Evolutionary conservation across 1,139 yeast species (phyloP).

Genomic region (Geotrichum bryndzae): DNA sequence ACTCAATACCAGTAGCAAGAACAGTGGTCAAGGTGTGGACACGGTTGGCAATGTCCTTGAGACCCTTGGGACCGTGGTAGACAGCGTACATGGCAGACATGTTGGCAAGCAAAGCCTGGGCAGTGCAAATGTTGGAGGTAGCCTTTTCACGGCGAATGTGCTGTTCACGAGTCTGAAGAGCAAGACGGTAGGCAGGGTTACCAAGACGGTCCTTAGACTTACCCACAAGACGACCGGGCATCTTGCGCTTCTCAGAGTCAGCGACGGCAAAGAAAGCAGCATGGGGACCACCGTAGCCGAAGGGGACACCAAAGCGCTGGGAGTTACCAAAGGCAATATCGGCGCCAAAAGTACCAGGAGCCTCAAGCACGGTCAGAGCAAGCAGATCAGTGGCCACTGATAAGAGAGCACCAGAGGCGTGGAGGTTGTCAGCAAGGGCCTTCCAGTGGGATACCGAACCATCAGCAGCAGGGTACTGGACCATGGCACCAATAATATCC

Average conservation of each 20-base stretch:
- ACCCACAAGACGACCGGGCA: slow-evolving; percentile 95
- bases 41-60: slow-evolving; percentile 69
- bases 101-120: slow-evolving; percentile 92
- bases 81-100: slow-evolving; percentile 95
- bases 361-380: slow-evolving; percentile 76
- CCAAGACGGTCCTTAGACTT: slow-evolving; percentile 89
- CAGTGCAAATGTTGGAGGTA: slow-evolving; percentile 94
- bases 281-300: slow-evolving; percentile 98
- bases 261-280: slow-evolving; percentile 94
- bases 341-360: slow-evolving; percentile 84
- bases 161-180: slow-evolving; percentile 96
- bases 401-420: slow-evolving; percentile 64
- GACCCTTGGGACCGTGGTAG: slow-evolving; percentile 93
- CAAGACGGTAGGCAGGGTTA: slow-evolving; percentile 79
- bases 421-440: slow-evolving; percentile 58
- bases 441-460: slow-evolving; percentile 60
- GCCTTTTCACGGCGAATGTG: slow-evolving; percentile 97
- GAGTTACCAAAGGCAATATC: slow-evolving; percentile 90
- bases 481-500: slow-evolving; percentile 70
- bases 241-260: slow-evolving; percentile 73
- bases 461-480: slow-evolving; percentile 86
- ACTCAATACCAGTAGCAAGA: slow-evolving; percentile 28
- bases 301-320: slow-evolving; percentile 95
- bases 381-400: slow-evolving; percentile 85
- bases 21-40: slow-evolving; percentile 70